A percentile compares a stretch with the other conserved stretches of the same genome.
Evolutionary conservation across 495 filamentous ascomycete genomes (phyloP).

Genomic region (Xylaria castorea): DNA sequence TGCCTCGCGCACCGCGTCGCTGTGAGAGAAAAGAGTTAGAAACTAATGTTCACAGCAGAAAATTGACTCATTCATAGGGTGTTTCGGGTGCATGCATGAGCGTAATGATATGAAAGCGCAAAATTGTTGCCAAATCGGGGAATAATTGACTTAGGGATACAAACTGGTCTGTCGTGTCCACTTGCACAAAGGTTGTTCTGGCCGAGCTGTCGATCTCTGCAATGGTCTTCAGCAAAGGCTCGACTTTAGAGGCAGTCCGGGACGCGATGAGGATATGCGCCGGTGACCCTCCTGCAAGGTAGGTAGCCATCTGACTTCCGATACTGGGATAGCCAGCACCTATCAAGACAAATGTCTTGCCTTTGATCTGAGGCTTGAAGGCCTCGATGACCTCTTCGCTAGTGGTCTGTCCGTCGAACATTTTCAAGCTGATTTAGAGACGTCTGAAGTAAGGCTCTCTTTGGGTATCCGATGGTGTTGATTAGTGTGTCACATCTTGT

Average conservation of each 20-base stretch:
- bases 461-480: background rate
- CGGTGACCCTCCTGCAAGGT: conserved; percentile 52
- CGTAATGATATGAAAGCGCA: background rate
- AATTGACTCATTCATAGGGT: background rate
- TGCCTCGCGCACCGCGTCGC: conserved; percentile 56
- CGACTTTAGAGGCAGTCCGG: conserved; percentile 45
- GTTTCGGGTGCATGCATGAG: background rate
- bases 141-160: background rate
- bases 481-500: background rate
- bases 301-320: conserved; percentile 53
- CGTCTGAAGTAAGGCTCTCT: background rate
- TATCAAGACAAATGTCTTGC: conserved; percentile 54
- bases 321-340: conserved; percentile 56
- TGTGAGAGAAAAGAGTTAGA: background rate
- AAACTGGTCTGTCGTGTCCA: conserved; percentile 53
- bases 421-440: background rate
- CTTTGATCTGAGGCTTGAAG: conserved; percentile 42
- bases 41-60: background rate
- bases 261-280: conserved; percentile 53
- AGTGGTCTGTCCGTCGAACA: conserved; percentile 45
- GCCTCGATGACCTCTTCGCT: conserved; percentile 45
- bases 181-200: conserved; percentile 49
- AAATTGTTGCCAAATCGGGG: background rate
- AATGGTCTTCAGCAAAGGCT: conserved; percentile 51
- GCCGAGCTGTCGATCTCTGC: conserved; percentile 46